Evolutionary conservation across 306 rosid species (phyloP), one percentile per base, ranked within the genome.

Genomic region (Argentina anserina): DNA sequence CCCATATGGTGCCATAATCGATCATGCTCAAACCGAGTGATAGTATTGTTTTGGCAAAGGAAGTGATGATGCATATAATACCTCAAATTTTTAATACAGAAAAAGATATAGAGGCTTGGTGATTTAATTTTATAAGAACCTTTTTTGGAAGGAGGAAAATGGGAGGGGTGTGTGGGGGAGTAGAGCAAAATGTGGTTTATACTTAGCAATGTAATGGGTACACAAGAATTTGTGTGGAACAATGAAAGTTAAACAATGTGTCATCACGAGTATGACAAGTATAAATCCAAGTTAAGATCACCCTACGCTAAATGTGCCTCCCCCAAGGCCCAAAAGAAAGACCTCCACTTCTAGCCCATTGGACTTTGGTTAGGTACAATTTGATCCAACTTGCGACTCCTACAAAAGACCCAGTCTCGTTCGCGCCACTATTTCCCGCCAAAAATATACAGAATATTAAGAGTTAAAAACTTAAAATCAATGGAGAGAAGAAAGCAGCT

Each of bases 391-490:
- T 33, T 33, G 36, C 5, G 36, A 33, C 5, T n/a, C 7, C 58
- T 1, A 21, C 12, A 1, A 65, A 12, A 14, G 36, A 55, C 71
- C 75, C 65, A 33, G 7, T 39, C n/a, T 3, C 28, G 23, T 56
- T 46, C 71, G 69, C 78, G 42, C 71, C 69, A 0, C 2, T 43
- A 49, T 7, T 73, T 79, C 82, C 82, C 82, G 82, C 82, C 82
- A 73, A 73, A 7, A 21, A 13, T 1, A 1, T 21, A 31, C 3
- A 0, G 17, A 55, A 64, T n/a, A n/a, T n/a, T n/a, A n/a, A n/a
- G n/a, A n/a, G n/a, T n/a, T n/a, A n/a, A 50, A 29, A 21, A 6
- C 7, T 6, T 75, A 9, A 36, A 36, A 7, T 8, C 21, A 9
- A 20, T 18, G 0, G 14, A 79, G 15, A 33, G 17, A 58, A 50